A percentile compares a stretch with the other conserved stretches of the same genome.
Evolutionary conservation across 495 filamentous ascomycete species (phyloP).

Genomic region (Margaritispora aquatica): DNA sequence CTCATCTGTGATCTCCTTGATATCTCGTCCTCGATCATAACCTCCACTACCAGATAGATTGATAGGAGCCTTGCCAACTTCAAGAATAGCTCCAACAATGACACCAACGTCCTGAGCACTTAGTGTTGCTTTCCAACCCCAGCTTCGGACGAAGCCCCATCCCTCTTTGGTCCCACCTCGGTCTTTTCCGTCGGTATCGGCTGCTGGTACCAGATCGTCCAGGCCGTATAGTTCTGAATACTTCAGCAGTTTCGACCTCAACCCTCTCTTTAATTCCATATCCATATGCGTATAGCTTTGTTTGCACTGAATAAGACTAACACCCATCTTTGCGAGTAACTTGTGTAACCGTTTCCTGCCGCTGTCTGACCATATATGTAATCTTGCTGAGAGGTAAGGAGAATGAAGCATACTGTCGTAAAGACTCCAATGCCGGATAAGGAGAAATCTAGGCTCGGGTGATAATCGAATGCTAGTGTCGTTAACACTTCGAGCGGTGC

Average conservation of each 20-base stretch:
- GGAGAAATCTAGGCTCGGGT: conserved; percentile 88
- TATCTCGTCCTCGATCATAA: conserved; percentile 30
- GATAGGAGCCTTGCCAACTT: conserved; percentile 62
- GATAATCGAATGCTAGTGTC: conserved; percentile 90
- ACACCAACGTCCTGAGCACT: conserved; percentile 89
- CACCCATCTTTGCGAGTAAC: conserved; percentile 95
- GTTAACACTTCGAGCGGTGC: conserved; percentile 78
- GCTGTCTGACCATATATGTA: conserved; percentile 90
- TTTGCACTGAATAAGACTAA: conserved; percentile 86
- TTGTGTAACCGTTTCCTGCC: conserved; percentile 92
- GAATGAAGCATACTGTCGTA: conserved; percentile 99
- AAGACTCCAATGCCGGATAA: conserved; percentile 93
- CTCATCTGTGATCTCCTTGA: conserved; percentile 35
- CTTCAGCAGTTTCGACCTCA: conserved; percentile 79
- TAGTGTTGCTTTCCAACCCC: conserved; percentile 95
- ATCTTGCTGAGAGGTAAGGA: conserved; percentile 83
- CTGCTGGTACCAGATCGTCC: conserved; percentile 78
- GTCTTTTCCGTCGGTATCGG: conserved; percentile 47
- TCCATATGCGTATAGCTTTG: conserved; percentile 98
- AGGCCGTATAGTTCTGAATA: conserved; percentile 88
- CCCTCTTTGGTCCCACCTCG: conserved; percentile 62
- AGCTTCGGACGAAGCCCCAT: conserved; percentile 95
- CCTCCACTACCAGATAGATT: conserved; percentile 23
- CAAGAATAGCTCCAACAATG: conserved; percentile 82
- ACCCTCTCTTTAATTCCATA: conserved; percentile 85